These are phyloP conservation scores for Fusarium albosuccineum DNA, from an alignment of 2,329 filamentous ascomycete genomes.

Conservation along the genomic window DNA sequence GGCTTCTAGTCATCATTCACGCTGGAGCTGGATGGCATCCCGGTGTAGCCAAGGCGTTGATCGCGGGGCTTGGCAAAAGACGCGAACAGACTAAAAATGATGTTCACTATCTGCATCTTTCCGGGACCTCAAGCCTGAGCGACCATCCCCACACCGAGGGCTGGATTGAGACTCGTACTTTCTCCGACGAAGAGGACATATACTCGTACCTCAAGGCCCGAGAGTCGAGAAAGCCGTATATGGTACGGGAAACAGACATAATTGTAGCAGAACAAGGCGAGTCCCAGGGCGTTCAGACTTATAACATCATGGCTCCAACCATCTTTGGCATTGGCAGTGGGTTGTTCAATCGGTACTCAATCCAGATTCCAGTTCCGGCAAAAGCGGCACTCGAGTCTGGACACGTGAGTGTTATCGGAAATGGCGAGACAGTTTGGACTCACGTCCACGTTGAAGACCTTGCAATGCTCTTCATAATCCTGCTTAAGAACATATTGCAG, in stretches of 20 bases:
- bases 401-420: neutral
- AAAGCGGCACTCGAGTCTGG: neutral
- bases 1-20: too few relatives aligned
- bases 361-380: neutral
- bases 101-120: neutral
- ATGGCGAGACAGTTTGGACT: neutral
- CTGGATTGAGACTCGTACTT: neutral
- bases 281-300: neutral
- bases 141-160: neutral
- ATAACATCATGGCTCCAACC: neutral
- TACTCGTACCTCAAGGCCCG: neutral
- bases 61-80: too few relatives aligned
- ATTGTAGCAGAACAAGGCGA: neutral
- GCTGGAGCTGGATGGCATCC: too few relatives aligned
- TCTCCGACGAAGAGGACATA: neutral
- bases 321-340: slow-evolving; percentile 1
- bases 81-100: too few relatives aligned
- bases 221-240: neutral
- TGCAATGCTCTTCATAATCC: neutral
- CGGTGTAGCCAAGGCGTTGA: too few relatives aligned
- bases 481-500: neutral
- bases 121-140: neutral
- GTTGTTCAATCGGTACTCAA: neutral
- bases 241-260: neutral
- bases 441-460: neutral